Base-by-base conservation (phyloP, 768 basidiomycete species). In the Pulveroboletus sp. region DNA sequence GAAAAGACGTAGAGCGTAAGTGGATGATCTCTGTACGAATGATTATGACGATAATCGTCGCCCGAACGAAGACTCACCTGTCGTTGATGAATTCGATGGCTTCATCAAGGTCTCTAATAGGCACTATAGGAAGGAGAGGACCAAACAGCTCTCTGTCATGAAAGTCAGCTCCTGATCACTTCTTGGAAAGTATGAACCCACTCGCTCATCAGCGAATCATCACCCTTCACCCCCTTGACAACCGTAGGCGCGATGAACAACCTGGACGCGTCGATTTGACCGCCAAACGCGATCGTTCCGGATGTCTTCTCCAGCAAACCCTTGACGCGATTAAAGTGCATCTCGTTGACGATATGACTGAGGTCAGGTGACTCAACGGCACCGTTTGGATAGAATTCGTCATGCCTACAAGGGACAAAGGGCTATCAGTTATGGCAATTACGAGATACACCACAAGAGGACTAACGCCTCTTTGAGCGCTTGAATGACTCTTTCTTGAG, bases 1-100 rank as follows among this genome's bases (percentile, higher is more conserved):
- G 86, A 76, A 68, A 93, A 93, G 32, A 89, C 80, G 58, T 93
- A 92, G 8, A 93, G 66, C 2, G 82, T 78, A 15, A 93, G 76
- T 5, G 92, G 88, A 50, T 86, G 77, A 35, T 85, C 84, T 32
- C 86, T 87, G 49, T 0, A 41, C 11, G 24, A n/a, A 37, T 46
- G 38, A 49, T 48, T 11, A 26, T 14, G 5, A 37, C 7, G 28
- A 8, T 30, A 11, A 47, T 8, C 26, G 1, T 13, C 49, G 21
- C 30, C 5, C 1, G 2, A 36, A 31, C 11, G 21, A 36, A 39
- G 15, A 68, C 74, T 21, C 44, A 82, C 86, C 73, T 74, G 14
- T 67, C 65, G 56, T 84, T 84, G 46, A 92, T 76, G 49, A 81
- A 82, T 10, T 78, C 75, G 50, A 92, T 82, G 4, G 83, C 90